phyloP scores from a whole-genome alignment of 106 monocot species.

The Dioscorea zingiberensis region DNA sequence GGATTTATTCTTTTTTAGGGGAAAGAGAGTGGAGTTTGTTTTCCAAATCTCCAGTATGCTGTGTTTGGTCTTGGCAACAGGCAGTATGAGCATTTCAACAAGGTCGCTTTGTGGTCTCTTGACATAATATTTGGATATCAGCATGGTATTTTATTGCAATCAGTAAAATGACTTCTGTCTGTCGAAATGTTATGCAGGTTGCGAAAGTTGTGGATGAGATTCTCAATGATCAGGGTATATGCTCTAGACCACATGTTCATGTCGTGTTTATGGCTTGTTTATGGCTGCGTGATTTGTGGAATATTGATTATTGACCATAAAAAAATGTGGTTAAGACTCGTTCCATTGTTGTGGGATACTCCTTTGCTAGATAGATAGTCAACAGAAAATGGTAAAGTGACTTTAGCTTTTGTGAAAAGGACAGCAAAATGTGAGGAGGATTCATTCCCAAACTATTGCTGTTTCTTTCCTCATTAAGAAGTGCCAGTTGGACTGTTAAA shows the following conservation, averaged over 20 bases:
- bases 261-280: neutral
- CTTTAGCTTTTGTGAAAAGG: neutral
- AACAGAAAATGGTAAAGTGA: neutral
- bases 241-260: neutral
- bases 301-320: neutral
- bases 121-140: neutral
- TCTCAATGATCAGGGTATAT: constrained; percentile 43
- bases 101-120: constrained; percentile 35
- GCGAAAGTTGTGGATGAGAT: constrained; percentile 59
- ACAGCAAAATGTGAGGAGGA: neutral
- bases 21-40: constrained; percentile 57
- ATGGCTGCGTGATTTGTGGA: neutral
- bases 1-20: constrained; percentile 31
- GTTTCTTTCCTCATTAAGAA: too few relatives aligned
- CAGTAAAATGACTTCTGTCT: neutral
- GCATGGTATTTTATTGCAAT: constrained; percentile 2
- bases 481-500: too few relatives aligned
- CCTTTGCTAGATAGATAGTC: neutral
- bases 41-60: constrained; percentile 65
- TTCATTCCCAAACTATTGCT: too few relatives aligned
- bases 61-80: constrained; percentile 93
- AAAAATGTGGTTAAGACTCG: too few relatives aligned
- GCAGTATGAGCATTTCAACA: constrained; percentile 98
- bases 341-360: too few relatives aligned
- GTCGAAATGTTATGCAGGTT: constrained; percentile 22